Evolutionary conservation across 2,329 filamentous ascomycete species (phyloP), one percentile per base, ranked within the genome.

Genomic region (Calonectria pseudoreteaudii): DNA sequence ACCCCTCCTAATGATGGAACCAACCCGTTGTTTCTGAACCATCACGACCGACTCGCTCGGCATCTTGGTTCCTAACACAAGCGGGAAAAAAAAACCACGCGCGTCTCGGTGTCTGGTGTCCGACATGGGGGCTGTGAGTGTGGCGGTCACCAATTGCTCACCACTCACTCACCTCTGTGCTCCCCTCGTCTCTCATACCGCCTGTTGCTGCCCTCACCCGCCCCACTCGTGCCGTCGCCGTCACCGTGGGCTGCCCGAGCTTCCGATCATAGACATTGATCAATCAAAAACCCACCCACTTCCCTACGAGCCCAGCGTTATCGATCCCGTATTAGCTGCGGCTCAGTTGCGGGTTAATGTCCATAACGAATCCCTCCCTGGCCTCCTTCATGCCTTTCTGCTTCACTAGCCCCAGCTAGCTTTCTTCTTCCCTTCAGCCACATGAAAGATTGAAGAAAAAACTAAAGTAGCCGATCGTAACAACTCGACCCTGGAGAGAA

Each of bases 51-150:
- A 16, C 56, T 28, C 23, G 26, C 13, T 52, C 26, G 66, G 71
- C 72, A 58, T 72, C 64, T 64, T 66, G 70, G 72, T 74, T 70
- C 74, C 77, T 69, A 72, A 49, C 58, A 41, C 75, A 71, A 72
- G 49, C 58, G 34, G 30, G 8, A 41, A 64, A 23, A 20, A 31
- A 74, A 64, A 75, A 74, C 74, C 70, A 78, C 41, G 70, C 66
- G 74, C 67, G 66, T 68, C 58, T 70, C 74, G 76, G 75, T 70
- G 30, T 74, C 74, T 73, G n/a, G 74, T 79, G 36, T 76, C 75
- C 73, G 70, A 28, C 68, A 68, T 58, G 67, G 73, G 62, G 34
- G 60, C 60, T 38, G 56, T 36, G 44, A 36, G 10, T 64, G 60
- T 60, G 36, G 36, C 47, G 47, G 66, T 53, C 66, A 58, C 66